Evolutionary conservation across 164 flowering plant genomes (phyloP), one percentile per base, ranked within the genome.

Genomic region (Vitis riparia): DNA sequence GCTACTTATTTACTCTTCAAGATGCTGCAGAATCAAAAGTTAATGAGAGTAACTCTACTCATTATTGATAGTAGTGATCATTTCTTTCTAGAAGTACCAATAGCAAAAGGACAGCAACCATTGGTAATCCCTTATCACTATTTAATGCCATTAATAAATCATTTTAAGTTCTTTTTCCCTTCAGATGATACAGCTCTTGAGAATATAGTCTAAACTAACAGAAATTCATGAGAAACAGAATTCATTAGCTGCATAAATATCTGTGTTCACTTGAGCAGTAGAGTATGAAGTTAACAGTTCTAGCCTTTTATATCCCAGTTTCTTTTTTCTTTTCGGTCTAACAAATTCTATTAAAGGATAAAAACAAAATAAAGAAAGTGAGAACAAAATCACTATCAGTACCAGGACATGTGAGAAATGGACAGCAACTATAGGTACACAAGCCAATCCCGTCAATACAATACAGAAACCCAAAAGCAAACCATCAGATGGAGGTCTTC

Each of bases 371-470:
- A 55, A 32, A 30, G 51, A 17, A 70, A 13, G 3, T 44, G 13
- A 58, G 37, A 69, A 57, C 27, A 9, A 52, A 65, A 66, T 13
- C 6, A 78, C 13, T 55, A 47, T 44, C 44, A 65, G n/a, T 83
- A 95, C 99, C 99, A 91, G 82, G 65, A 79, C 93, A 87, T 95
- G 97, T 57, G 99, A 84, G 74, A 95, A 95, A 77, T 95, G 99
- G 55, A 91, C 83, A 52, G 90, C 93, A 58, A 93, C 90, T 23
- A 95, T 93, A 2, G 98, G 99, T 53, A 93, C 78, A 78, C 97
- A 93, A 75, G 94, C 97, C 81, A 90, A 74, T 65, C 97, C 99
- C 0, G 81, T 85, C 80, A 91, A 80, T 66, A 91, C 76, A 68
- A 91, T 84, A 71, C 88, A 91, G 74, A 76, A 89, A 59, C 99